Evolutionary conservation across 2,329 filamentous ascomycete genomes (phyloP).

Genomic region (Microthyrium microscopicum): DNA sequence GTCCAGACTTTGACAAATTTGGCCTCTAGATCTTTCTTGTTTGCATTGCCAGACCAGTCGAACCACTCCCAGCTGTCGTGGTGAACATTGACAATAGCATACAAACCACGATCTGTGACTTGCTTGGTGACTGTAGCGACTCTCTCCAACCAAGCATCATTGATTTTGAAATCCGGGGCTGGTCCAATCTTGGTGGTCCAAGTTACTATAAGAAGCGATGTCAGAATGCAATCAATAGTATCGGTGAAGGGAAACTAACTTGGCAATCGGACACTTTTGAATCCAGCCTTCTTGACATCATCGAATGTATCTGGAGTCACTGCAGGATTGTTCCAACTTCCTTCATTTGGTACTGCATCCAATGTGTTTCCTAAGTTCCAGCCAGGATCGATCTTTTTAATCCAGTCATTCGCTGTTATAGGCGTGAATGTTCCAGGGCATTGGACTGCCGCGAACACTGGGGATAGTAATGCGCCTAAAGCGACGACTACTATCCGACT

Average conservation of each 20-base stretch:
- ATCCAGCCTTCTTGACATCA: conserved; percentile 35
- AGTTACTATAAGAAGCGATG: conserved; percentile 26
- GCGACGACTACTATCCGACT: too few relatives aligned
- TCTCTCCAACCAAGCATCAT: conserved; percentile 37
- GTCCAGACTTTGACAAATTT: conserved; percentile 40
- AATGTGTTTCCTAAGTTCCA: conserved; percentile 47
- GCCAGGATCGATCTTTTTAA: conserved; percentile 30
- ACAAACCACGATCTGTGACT: conserved; percentile 33
- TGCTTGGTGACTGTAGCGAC: conserved; percentile 42
- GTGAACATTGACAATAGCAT: conserved; percentile 40
- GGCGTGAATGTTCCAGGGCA: conserved; percentile 28
- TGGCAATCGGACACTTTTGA: conserved; percentile 41
- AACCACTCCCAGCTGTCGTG: conserved; percentile 45
- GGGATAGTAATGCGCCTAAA: too few relatives aligned
- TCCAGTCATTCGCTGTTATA: conserved; percentile 30
- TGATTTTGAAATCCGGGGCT: conserved; percentile 36
- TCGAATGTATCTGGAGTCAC: conserved; percentile 34
- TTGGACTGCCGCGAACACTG: conserved; percentile 3
- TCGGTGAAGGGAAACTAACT: conserved; percentile 13
- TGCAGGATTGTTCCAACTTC: conserved; percentile 40
- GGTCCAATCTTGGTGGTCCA: conserved; percentile 40
- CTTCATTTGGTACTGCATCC: conserved; percentile 38
- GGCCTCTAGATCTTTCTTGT: conserved; percentile 37
- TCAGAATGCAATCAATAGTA: neutral
- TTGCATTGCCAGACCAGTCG: conserved; percentile 31